Evolutionary conservation across 1,284 basidiomycete species (phyloP), one percentile per base, ranked within the genome.

Genomic region (Ganoderma leucocontextum): DNA sequence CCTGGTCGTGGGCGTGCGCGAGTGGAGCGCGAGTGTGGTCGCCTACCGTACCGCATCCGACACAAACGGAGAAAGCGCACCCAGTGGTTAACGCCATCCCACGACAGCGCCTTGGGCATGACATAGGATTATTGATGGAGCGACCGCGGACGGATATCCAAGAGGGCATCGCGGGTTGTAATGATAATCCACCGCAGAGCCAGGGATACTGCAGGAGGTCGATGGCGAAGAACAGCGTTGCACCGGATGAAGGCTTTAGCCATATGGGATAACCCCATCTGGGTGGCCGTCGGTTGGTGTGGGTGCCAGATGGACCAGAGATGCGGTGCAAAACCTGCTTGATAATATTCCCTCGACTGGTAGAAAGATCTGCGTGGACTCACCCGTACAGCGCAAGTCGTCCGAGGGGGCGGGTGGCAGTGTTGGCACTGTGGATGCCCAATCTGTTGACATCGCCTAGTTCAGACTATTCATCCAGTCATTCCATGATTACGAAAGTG

Each of bases 321-420:
- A 15, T 55, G 29, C 0, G 17, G 19, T 13, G 29, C 19, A 29
- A 35, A 29, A 55, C 52, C 15, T 52, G 22, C 49, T 5, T 15
- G 17, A 19, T 7, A n/a, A 17, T 13, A 55, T 35, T n/a, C n/a
- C n/a, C 6, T 9, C n/a, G 15, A 19, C 15, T 29, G 4, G 0
- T 19, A 58, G 65, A 52, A 60, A 49, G 35, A 53, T 33, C 10
- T 38, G 57, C 60, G 60, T 29, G 2, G 29, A 29, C 29, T 29
- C 29, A 29, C 29, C 29, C 29, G 29, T 29, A 53, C 49, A 53
- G 22, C 62, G 36, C 62, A 44, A 49, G 62, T 71, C 67, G 66
- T 65, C 70, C 64, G 69, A 68, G 64, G 7, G 44, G 42, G 39
- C 41, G 19, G 49, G 42, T 70, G 69, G 66, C n/a, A n/a, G n/a